Evolutionary conservation across 805 yeast genomes (phyloP), one percentile per base, ranked within the genome.

Genomic region (Candida vaughaniae): DNA sequence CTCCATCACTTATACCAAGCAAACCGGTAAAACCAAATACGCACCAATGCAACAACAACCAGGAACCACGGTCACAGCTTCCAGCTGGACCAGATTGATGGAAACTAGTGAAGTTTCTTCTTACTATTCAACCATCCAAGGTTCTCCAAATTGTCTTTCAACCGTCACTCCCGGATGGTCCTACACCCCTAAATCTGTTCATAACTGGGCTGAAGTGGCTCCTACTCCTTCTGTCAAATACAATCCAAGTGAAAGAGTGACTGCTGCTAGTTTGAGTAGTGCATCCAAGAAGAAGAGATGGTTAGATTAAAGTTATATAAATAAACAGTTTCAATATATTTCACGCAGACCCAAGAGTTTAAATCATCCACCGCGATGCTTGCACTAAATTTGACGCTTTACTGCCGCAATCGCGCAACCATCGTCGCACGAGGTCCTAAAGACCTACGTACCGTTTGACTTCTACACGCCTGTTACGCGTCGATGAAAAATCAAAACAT

Each of bases 21-120:
- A 91, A 64, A 82, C 93, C 0, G 96, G 96, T 20, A 60, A 49
- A 15, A 77, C 85, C 7, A 75, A 90, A 50, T 86, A 64, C 59
- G 97, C 98, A 1, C 96, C 97, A 36, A 87, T 89, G 96, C 97
- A 90, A 64, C 57, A 70, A 41, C 96, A 88, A 62, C 97, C 99
- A 5, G 85, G 82, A 3, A 53, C 84, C 1, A 76, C 88, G 17
- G 44, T 43, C 6, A 85, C 95, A 0, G 76, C 69, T 25, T 71
- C 82, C 7, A 61, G 81, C 3, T 83, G 90, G 82, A 56, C 82
- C 8, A 73, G 80, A 48, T 69, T 78, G 46, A 81, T 62, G 56
- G 79, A 91, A 12, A 76, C 95, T 0, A 77, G 87, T 37, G 68
- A 85, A 0, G 74, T 85, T 0, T 49, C 63, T 7, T 76, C 75